phyloP scores from a whole-genome alignment of 306 rosid species.

The Prunus davidiana region DNA sequence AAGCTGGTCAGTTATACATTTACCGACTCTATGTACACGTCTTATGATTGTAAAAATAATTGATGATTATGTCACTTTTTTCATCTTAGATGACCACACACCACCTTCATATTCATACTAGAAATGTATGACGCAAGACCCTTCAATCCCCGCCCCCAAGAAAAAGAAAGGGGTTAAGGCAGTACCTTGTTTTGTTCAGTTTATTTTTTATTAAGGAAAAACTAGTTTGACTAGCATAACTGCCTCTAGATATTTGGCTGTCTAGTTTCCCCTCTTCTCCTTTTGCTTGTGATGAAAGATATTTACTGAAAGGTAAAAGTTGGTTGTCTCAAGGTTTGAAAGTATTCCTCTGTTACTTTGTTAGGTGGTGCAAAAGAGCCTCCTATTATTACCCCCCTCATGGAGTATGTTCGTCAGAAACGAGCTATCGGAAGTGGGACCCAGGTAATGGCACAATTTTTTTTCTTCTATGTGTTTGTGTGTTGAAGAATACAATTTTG shows the following conservation, averaged over 20 bases:
- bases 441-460: slow-evolving; percentile 48
- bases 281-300: background rate
- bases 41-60: background rate
- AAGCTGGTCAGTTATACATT: slow-evolving; percentile 67
- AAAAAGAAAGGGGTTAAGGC: background rate
- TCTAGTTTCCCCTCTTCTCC: background rate
- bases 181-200: background rate
- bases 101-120: background rate
- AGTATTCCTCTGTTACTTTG: slow-evolving; percentile 24
- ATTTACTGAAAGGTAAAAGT: slow-evolving; percentile 5
- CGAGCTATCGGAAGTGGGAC: slow-evolving; percentile 58
- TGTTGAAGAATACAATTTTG: background rate
- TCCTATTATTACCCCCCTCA: slow-evolving; percentile 77
- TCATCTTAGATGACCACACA: too few species aligned
- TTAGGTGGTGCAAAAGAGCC: slow-evolving; percentile 72
- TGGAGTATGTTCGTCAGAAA: slow-evolving; percentile 88
- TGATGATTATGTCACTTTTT: too few species aligned
- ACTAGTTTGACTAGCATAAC: background rate
- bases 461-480: background rate
- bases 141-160: background rate
- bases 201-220: background rate
- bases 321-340: background rate
- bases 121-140: background rate
- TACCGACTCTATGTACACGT: background rate
- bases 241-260: background rate